Base-by-base conservation (phyloP, 139 green algal species). In the Haematococcus lacustris region DNA sequence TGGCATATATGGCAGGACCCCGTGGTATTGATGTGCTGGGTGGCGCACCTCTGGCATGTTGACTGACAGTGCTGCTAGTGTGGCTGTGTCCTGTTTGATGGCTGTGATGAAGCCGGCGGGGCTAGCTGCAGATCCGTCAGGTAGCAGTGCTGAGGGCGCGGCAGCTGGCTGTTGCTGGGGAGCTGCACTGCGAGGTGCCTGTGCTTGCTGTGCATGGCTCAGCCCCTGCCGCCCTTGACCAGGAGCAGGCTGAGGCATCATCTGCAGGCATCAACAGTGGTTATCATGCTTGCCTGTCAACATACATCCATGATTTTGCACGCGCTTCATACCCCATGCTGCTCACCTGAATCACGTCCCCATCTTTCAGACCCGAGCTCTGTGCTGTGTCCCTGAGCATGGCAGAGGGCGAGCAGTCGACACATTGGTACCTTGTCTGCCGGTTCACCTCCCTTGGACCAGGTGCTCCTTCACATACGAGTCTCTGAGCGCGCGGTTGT, bases 401-500 rank as follows among this genome's bases (percentile, higher is more conserved):
- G 47, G 47, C 47, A 28, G 47, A 57, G 13, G 13, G 47, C 47
- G 21, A 13, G 47, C 13, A 28, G 47, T 57, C 13, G 13, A 57
- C 47, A 13, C 47, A 57, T 28, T 28, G 47, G 47, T 21, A 57
- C 21, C 13, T 21, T 28, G 21, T 28, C 47, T 57, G 47, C 47
- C 13, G 21, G 21, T 13, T 13, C 47, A 57, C 47, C 13, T 57
- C 13, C 47, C 13, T 21, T 28, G 47, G 13, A 57, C 21, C 21
- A 28, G 53, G 23, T 64, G 53, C 21, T 64, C 4, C 4, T 4
- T 40, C 40, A 47, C 67, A 35, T 32, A 72, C 67, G 35, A 50
- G 43, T 84, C 78, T 1, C 40, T 38, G 1, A 93, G 66, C 2
- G 71, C 51, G 26, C 53, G 43, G 13, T 76, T 82, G 59, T 88